Percentiles rank a stretch among this genome's conserved stretches.
These are phyloP conservation scores for Phytophthora syringae DNA, from an alignment of 352 stramenopile species.

Conservation along the genomic window DNA sequence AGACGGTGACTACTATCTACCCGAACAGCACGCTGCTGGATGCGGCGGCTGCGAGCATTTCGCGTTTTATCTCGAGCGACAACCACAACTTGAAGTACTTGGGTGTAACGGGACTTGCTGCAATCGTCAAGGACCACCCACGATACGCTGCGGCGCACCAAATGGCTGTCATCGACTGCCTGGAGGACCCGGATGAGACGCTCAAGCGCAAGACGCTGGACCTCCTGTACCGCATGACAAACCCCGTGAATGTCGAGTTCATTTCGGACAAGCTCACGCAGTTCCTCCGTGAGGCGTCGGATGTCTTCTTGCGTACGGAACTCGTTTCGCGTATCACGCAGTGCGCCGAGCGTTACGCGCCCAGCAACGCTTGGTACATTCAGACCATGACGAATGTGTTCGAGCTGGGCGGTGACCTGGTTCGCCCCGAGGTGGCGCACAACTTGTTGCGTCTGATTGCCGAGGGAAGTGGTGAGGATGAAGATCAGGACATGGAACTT, in stretches of 20 bases:
- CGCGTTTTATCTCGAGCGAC: constrained; percentile 94
- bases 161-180: constrained; percentile 99
- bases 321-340: constrained; percentile 98
- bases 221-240: constrained; percentile 98
- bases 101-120: constrained; percentile 98
- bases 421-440: constrained; percentile 96
- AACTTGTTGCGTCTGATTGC: constrained; percentile 99
- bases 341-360: constrained; percentile 97
- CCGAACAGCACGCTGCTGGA: constrained; percentile 98
- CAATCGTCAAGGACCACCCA: constrained; percentile 97
- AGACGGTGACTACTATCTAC: constrained; percentile 99
- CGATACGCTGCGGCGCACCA: constrained; percentile 98
- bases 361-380: constrained; percentile 99
- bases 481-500: constrained; percentile 96
- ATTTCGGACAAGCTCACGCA: constrained; percentile 99
- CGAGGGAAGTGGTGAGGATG: constrained; percentile 96
- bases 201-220: constrained; percentile 99
- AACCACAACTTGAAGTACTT: constrained; percentile 99
- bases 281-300: constrained; percentile 95
- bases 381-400: constrained; percentile 98
- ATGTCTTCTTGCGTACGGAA: constrained; percentile 98
- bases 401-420: constrained; percentile 96
- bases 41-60: constrained; percentile 92
- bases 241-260: constrained; percentile 99
- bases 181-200: constrained; percentile 99